These are phyloP conservation scores for Salpingoeca rosetta DNA, from an alignment of 78 protist genomes.

Conservation along the genomic window DNA sequence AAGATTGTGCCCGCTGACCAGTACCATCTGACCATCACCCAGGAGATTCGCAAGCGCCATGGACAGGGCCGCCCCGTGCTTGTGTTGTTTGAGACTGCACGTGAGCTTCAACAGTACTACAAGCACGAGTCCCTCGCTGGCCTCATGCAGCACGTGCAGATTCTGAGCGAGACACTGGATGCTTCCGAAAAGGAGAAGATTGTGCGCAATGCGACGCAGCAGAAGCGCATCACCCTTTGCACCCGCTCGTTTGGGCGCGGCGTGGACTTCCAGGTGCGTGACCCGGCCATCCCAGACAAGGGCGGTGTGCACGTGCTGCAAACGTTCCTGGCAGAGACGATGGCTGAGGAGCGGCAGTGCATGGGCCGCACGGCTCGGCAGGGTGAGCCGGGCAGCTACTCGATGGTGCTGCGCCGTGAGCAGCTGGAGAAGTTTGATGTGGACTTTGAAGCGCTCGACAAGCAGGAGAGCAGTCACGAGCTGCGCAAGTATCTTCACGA, in stretches of 20 bases:
- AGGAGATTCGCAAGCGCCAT: neutral
- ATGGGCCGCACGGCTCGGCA: constrained; percentile 26
- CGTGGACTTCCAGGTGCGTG: constrained; percentile 3
- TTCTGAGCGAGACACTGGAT: no score
- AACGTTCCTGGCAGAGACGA: constrained; percentile 3
- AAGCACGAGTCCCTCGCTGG: no score
- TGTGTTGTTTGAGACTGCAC: constrained; percentile 15
- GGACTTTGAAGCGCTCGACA: no score
- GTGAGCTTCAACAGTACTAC: no score
- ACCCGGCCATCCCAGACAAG: neutral
- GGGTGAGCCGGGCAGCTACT: constrained; percentile 14
- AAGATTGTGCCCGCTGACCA: no score
- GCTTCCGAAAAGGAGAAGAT: no score
- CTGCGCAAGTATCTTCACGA: no score
- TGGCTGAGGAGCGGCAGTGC: constrained; percentile 25
- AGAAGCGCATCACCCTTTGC: neutral
- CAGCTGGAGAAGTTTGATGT: no score
- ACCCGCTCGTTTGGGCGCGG: constrained; percentile 14
- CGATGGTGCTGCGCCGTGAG: neutral
- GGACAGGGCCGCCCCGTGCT: constrained; percentile 5
- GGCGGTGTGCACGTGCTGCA: constrained; percentile 25
- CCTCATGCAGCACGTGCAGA: neutral
- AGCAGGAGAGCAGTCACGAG: no score
- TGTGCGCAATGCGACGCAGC: neutral
- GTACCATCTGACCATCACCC: neutral